Conservation (phyloP, 129 eudicot species). For the Lactuca saligna region DNA sequence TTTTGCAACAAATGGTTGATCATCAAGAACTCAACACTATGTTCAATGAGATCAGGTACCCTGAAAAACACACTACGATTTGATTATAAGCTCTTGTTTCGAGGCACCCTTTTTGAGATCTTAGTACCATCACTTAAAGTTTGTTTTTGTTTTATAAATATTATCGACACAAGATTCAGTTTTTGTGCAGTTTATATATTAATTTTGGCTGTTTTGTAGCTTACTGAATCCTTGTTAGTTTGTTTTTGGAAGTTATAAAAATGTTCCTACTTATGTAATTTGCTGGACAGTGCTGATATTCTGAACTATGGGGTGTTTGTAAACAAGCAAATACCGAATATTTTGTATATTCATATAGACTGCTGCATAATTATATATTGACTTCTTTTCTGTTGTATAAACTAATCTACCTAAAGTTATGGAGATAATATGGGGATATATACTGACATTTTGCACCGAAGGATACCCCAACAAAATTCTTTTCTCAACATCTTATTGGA, state of each 20-base stretch:
- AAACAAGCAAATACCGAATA: too few relatives aligned
- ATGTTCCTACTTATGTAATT: too few relatives aligned
- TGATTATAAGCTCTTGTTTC: constrained; percentile 25
- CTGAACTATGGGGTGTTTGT: neutral
- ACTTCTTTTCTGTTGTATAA: too few relatives aligned
- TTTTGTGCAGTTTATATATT: neutral
- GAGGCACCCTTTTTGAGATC: constrained; percentile 16
- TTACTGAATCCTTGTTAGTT: too few relatives aligned
- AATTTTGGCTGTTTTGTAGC: neutral
- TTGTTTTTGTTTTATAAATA: neutral
- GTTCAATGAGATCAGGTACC: constrained; percentile 45
- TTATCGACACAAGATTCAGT: neutral
- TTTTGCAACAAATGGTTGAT: constrained; percentile 49
- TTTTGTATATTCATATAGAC: too few relatives aligned
- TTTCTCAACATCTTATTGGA: too few relatives aligned
- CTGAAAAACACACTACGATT: constrained; percentile 33
- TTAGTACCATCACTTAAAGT: neutral
- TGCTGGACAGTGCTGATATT: neutral
- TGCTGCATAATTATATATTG: too few relatives aligned
- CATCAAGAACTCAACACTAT: constrained; percentile 33
- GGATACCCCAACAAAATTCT: too few relatives aligned
- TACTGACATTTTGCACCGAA: too few relatives aligned
- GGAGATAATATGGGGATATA: too few relatives aligned
- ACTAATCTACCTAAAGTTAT: too few relatives aligned
- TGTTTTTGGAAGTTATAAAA: neutral